Base-by-base conservation (phyloP, 2,329 filamentous ascomycete species). In the Penicillium sp. region DNA sequence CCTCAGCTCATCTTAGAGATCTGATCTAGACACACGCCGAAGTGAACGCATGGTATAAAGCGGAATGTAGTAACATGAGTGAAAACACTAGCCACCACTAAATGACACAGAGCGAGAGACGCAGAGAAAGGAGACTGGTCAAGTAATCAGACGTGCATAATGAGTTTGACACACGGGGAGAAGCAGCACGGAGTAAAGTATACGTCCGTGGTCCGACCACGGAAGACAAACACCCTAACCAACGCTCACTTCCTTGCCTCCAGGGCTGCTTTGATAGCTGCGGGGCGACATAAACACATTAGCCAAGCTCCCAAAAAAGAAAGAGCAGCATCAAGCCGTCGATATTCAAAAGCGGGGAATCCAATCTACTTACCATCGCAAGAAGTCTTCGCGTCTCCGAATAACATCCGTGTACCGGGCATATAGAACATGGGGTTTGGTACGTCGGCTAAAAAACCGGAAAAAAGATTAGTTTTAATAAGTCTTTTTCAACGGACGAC, bases 401-500 rank as follows among this genome's bases (percentile, higher is more conserved):
- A 96, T 60, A 97, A 76, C 93, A 96, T 97, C 79, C 89, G 91
- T 2, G 92, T 93, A 55, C 89, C 89, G 3, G 90, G 89, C 90
- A 93, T 94, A 78, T 89, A 95, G 77, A 96, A 95, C 91, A 97
- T 93, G 0, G 93, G 92, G 73, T 97, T 97, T 11, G 90, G 90
- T 10, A 97, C 91, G 78, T 97, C 92, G 22, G 93, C 90, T 90
- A 14, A n/a, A 37, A 28, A 28, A 13, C 6, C 25, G 11, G 13
- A 16, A 40, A 26, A 42, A 3, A 14, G 7, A 13, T 52, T 52
- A 52, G 49, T 14, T 35, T 16, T 35, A 22, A 22, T 22, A 22
- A 22, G 19, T 22, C 19, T 22, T 22, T 1, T 22, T 22, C 19
- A 22, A 22, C 35, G 14, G n/a, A 25, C 6, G 25, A 54, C 25